A percentile compares a stretch with the other conserved stretches of the same genome.
These are phyloP conservation scores for Boletus fagicola DNA, from an alignment of 768 basidiomycete genomes.

Conservation along the genomic window DNA sequence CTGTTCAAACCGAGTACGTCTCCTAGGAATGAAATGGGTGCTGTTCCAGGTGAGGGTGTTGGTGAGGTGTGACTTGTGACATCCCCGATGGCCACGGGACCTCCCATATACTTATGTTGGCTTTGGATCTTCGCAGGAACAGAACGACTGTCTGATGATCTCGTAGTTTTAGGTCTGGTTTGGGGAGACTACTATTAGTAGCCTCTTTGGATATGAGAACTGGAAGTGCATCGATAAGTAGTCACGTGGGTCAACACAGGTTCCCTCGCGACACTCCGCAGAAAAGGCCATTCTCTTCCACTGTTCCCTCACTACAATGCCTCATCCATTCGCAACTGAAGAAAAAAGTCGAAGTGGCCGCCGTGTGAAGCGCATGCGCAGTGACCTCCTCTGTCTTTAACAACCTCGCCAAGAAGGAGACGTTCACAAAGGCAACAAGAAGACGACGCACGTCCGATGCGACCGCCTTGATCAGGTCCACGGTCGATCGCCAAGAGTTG, in stretches of 20 bases:
- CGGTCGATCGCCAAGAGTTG: too few species aligned
- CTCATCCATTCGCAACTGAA: slow-evolving; percentile 58
- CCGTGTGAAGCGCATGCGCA: slow-evolving; percentile 82
- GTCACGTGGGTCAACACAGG: slow-evolving; percentile 12
- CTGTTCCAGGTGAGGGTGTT: slow-evolving; percentile 21
- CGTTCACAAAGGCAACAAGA: slow-evolving; percentile 86
- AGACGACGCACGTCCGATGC: slow-evolving; percentile 61
- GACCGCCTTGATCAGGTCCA: slow-evolving; percentile 73
- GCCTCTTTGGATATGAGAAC: too few species aligned
- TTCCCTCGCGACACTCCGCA: too few species aligned
- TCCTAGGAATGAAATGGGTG: slow-evolving; percentile 14
- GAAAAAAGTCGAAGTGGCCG: slow-evolving; percentile 79
- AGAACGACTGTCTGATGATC: too few species aligned
- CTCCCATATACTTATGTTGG: too few species aligned
- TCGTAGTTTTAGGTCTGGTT: too few species aligned
- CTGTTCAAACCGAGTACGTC: slow-evolving; percentile 13
- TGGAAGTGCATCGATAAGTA: too few species aligned
- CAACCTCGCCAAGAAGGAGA: slow-evolving; percentile 80
- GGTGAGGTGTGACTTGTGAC: neutral
- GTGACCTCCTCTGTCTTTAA: slow-evolving; percentile 86
- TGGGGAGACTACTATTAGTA: too few species aligned
- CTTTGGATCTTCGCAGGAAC: too few species aligned
- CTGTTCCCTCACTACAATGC: slow-evolving; percentile 40
- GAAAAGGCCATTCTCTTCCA: neutral
- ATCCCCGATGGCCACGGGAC: neutral